phyloP scores from a whole-genome alignment of 176 grass and related monocot genomes.

The Elymus sibiricus region DNA sequence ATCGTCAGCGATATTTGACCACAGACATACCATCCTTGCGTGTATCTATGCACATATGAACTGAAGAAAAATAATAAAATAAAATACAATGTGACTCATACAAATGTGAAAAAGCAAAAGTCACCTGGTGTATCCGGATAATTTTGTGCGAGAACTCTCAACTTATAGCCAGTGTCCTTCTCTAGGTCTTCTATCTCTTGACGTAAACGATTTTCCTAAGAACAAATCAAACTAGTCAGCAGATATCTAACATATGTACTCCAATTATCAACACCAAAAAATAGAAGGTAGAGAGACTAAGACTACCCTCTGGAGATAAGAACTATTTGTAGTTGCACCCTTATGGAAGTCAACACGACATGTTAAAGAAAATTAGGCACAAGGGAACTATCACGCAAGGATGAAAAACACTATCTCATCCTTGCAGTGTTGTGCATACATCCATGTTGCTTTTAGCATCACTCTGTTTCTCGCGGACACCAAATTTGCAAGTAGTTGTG shows the following conservation, averaged over 20 bases:
- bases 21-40: background rate
- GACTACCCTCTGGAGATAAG: background rate
- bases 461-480: too few species aligned
- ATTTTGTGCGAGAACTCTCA: slow-evolving; percentile 95
- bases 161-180: slow-evolving; percentile 89
- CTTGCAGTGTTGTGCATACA: too few species aligned
- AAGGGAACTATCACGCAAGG: background rate
- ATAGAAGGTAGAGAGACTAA: background rate
- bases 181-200: slow-evolving; percentile 85
- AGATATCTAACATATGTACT: background rate
- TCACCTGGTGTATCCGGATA: slow-evolving; percentile 91
- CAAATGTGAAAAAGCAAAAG: slow-evolving; percentile 3
- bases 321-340: background rate
- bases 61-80: background rate
- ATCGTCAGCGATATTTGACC: background rate
- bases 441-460: too few species aligned
- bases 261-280: background rate
- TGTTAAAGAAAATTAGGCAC: background rate
- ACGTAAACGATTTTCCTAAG: slow-evolving; percentile 65
- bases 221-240: slow-evolving; percentile 1
- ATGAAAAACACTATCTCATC: background rate
- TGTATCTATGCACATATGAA: background rate
- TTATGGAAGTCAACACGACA: background rate
- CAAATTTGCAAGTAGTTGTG: background rate
- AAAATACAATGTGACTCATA: background rate